These are phyloP conservation scores for Nicotiana otophora DNA, from an alignment of 257 asterid genomes.

Conservation along the genomic window DNA sequence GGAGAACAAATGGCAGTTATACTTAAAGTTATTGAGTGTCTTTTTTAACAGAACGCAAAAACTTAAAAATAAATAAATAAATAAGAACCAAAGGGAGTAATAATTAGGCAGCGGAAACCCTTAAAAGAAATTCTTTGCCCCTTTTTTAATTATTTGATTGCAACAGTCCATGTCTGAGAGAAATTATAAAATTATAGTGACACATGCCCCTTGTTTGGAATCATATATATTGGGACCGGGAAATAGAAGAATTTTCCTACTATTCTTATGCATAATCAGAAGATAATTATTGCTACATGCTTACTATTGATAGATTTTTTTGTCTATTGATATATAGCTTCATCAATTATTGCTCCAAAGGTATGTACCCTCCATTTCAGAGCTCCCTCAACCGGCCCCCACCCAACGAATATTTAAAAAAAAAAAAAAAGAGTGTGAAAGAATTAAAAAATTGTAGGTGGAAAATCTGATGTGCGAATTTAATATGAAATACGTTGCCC, in stretches of 20 bases:
- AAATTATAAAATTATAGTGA: not conserved
- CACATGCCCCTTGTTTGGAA: not conserved
- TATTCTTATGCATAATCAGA: not conserved
- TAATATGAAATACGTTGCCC: not conserved
- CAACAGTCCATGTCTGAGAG: not conserved
- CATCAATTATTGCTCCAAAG: not conserved
- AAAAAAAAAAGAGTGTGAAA: not conserved
- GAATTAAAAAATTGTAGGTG: not conserved
- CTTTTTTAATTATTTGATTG: not conserved
- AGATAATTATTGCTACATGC: not conserved
- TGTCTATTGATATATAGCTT: not conserved
- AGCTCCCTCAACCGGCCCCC: not conserved
- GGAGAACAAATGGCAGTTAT: not conserved
- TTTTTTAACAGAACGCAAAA: too few relatives aligned
- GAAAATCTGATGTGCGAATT: not conserved
- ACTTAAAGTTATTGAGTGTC: not conserved
- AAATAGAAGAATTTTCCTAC: not conserved
- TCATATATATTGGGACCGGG: not conserved
- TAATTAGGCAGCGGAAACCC: not conserved
- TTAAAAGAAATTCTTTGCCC: too few relatives aligned
- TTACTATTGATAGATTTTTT: not conserved
- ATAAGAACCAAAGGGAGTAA: not conserved
- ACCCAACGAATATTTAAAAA: not conserved
- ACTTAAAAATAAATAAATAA: too few relatives aligned
- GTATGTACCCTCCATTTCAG: not conserved